A percentile compares a stretch with the other conserved stretches of the same genome.
phyloP scores from a whole-genome alignment of 257 asterid species.

The Nicotiana tabacum region DNA sequence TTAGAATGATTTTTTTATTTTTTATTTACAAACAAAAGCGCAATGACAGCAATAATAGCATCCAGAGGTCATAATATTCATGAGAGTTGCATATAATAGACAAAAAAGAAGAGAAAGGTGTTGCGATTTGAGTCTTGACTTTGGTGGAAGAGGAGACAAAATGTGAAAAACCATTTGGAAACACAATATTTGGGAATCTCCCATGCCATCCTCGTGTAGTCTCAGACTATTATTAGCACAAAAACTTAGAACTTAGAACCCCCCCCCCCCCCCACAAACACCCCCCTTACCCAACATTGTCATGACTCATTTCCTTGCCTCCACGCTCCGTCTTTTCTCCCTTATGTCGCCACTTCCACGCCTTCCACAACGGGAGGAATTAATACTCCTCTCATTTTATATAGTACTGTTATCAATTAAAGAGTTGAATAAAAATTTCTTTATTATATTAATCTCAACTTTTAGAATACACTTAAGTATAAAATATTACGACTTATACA shows the following conservation, averaged over 20 bases:
- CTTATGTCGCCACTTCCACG: not conserved
- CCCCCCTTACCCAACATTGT: not conserved
- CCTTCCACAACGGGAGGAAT: not conserved
- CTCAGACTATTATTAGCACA: not conserved
- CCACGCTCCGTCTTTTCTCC: not conserved
- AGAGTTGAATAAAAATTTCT: not conserved
- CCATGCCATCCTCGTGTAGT: slow-evolving; percentile 8
- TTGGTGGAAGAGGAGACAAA: not conserved
- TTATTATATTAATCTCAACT: too few relatives aligned
- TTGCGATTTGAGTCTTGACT: not conserved
- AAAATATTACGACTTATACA: not conserved
- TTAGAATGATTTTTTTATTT: not conserved
- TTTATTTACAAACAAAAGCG: too few relatives aligned
- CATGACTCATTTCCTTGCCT: not conserved
- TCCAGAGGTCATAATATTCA: not conserved
- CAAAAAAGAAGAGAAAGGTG: too few relatives aligned
- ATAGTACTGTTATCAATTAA: not conserved
- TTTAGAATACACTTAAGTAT: not conserved
- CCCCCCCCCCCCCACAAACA: too few relatives aligned
- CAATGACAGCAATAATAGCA: not conserved
- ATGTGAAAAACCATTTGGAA: not conserved
- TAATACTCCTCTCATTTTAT: not conserved
- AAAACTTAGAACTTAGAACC: not conserved
- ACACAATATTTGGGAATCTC: slow-evolving; percentile 4
- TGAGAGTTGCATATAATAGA: not conserved